Evolutionary conservation across 1,284 basidiomycete genomes (phyloP).

Genomic region (Malassezia pachydermatis): DNA sequence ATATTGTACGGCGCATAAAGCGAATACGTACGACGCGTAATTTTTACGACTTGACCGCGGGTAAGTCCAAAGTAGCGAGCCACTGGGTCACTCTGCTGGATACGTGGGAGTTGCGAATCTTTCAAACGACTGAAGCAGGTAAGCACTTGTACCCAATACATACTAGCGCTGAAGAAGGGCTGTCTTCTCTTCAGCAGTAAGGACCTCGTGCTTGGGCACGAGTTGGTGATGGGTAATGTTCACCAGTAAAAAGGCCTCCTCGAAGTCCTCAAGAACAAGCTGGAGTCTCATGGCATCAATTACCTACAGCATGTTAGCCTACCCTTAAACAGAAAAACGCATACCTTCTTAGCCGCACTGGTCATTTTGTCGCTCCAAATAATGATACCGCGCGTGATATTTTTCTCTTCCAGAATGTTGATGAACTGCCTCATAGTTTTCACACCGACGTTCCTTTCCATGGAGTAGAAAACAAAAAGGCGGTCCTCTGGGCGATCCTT

Average conservation of each 20-base stretch:
- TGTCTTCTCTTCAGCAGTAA: constrained; percentile 76
- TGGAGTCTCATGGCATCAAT: constrained; percentile 53
- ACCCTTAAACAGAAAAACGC: constrained; percentile 22
- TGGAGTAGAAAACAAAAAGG: constrained; percentile 81
- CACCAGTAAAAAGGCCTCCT: constrained; percentile 87
- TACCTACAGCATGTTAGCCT: constrained; percentile 20
- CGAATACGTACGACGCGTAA: constrained; percentile 57
- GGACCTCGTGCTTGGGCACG: constrained; percentile 84
- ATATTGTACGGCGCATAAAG: not conserved
- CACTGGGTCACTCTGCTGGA: constrained; percentile 89
- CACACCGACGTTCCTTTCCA: constrained; percentile 42
- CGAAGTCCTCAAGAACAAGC: constrained; percentile 88
- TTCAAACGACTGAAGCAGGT: constrained; percentile 68
- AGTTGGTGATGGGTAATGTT: constrained; percentile 90
- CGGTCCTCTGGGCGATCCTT: constrained; percentile 56
- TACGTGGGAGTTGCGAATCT: constrained; percentile 93
- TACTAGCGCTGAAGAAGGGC: constrained; percentile 82
- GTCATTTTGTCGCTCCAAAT: constrained; percentile 96
- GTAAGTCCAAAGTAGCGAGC: constrained; percentile 92
- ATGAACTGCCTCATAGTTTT: constrained; percentile 48
- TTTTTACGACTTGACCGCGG: constrained; percentile 95
- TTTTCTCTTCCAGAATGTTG: constrained; percentile 53
- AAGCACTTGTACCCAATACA: constrained; percentile 48
- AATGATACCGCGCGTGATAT: constrained; percentile 80
- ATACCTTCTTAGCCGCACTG: constrained; percentile 81